phyloP scores from a whole-genome alignment of 345 rosid genomes.

The Iberis pinnata region DNA sequence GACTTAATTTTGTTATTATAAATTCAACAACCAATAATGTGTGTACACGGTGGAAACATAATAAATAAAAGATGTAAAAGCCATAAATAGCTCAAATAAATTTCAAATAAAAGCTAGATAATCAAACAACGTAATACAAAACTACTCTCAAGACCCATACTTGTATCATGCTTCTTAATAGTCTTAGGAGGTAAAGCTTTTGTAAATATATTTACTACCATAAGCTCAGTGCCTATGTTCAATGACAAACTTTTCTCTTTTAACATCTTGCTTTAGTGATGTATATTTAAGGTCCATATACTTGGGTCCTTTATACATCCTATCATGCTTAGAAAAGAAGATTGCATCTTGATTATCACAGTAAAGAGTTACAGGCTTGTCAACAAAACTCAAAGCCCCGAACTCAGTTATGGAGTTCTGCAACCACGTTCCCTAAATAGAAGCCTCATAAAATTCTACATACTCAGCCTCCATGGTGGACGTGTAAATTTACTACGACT shows the following conservation, averaged over 20 bases:
- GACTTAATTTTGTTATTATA: background rate
- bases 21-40: background rate
- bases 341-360: background rate
- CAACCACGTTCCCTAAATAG: background rate
- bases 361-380: background rate
- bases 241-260: background rate
- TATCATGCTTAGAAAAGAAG: constrained; percentile 2
- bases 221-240: background rate
- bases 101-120: background rate
- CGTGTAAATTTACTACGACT: background rate
- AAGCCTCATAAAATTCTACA: constrained; percentile 1
- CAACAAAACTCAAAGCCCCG: background rate
- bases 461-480: constrained; percentile 4
- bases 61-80: no score
- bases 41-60: no score
- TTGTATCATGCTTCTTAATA: background rate
- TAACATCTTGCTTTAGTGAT: background rate
- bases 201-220: background rate
- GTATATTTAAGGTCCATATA: background rate
- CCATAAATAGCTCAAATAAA: no score
- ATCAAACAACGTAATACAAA: background rate
- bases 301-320: background rate
- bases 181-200: background rate
- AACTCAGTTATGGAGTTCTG: background rate
- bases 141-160: background rate